phyloP scores from a whole-genome alignment of 768 basidiomycete genomes.

The Suillus cothurnatus region DNA sequence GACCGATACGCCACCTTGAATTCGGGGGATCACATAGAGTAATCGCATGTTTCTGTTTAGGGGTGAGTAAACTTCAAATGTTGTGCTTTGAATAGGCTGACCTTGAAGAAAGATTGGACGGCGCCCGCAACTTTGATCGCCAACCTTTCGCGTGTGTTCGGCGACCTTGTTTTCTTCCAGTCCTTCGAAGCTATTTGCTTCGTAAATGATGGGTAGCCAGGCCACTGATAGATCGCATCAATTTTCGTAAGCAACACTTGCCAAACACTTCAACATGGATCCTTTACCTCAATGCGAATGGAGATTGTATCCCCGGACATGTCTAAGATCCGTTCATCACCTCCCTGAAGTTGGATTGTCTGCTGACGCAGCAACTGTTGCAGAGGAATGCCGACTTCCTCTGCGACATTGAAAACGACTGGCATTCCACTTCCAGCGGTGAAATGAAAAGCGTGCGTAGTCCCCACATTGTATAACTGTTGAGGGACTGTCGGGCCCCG shows the following conservation, averaged over 20 bases:
- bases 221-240: conserved; percentile 55
- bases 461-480: conserved; percentile 21
- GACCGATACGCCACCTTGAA: conserved; percentile 26
- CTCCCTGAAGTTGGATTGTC: conserved; percentile 52
- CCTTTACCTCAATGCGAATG: conserved; percentile 64
- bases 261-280: conserved; percentile 6
- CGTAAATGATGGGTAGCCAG: conserved; percentile 73
- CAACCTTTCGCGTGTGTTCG: conserved; percentile 71
- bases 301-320: conserved; percentile 76
- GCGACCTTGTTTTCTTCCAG: conserved; percentile 72
- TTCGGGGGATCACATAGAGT: conserved; percentile 13
- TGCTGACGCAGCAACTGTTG: conserved; percentile 60
- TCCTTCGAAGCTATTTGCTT: conserved; percentile 78
- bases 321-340: conserved; percentile 58
- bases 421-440: conserved; percentile 44
- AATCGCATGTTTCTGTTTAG: conserved; percentile 18
- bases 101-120: conserved; percentile 65
- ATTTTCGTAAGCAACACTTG: conserved; percentile 8
- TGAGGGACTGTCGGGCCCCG: conserved; percentile 29
- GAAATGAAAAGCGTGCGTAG: conserved; percentile 9
- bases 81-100: conserved; percentile 23
- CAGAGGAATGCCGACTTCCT: conserved; percentile 61
- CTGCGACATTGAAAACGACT: conserved; percentile 60
- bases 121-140: conserved; percentile 76
- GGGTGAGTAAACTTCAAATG: conserved; percentile 15